These are phyloP conservation scores for Grosmannia serpens DNA, from an alignment of 2,329 filamentous ascomycete genomes.

Conservation along the genomic window DNA sequence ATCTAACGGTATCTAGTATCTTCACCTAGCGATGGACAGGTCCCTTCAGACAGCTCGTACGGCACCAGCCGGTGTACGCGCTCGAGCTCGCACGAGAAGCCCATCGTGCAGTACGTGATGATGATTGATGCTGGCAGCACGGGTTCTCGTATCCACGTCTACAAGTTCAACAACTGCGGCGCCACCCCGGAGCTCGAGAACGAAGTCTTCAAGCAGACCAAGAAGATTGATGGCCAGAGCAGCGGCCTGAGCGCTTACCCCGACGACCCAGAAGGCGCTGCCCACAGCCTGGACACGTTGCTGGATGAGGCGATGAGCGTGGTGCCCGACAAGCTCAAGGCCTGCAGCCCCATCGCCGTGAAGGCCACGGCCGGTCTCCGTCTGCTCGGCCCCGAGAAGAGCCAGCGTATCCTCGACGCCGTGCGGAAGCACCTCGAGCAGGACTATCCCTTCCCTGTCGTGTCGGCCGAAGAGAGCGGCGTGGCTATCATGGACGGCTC, in stretches of 20 bases:
- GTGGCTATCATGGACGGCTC: conserved; percentile 96
- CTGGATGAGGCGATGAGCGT: conserved; percentile 75
- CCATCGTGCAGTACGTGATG: conserved; percentile 90
- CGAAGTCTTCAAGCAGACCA: conserved; percentile 89
- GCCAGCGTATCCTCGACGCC: conserved; percentile 71
- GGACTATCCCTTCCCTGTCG: conserved; percentile 87
- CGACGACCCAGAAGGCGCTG: conserved; percentile 75
- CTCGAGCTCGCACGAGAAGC: conserved; percentile 78
- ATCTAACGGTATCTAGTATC: neutral
- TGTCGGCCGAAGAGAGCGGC: conserved; percentile 72
- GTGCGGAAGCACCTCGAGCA: conserved; percentile 78
- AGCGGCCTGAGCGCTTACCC: conserved; percentile 74
- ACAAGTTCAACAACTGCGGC: conserved; percentile 98
- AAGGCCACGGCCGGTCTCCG: conserved; percentile 94
- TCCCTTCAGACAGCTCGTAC: conserved; percentile 47
- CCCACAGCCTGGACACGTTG: conserved; percentile 76
- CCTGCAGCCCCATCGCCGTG: conserved; percentile 91
- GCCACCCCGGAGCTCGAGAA: conserved; percentile 86
- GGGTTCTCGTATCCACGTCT: conserved; percentile 94
- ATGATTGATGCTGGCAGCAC: conserved; percentile 99
- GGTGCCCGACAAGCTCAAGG: conserved; percentile 79
- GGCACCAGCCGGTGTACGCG: conserved; percentile 67
- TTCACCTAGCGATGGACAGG: conserved; percentile 31
- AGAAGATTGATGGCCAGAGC: conserved; percentile 58
- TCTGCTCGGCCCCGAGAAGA: conserved; percentile 70